phyloP scores from a whole-genome alignment of 2,329 filamentous ascomycete species.

The Pleoardoris graminearum region DNA sequence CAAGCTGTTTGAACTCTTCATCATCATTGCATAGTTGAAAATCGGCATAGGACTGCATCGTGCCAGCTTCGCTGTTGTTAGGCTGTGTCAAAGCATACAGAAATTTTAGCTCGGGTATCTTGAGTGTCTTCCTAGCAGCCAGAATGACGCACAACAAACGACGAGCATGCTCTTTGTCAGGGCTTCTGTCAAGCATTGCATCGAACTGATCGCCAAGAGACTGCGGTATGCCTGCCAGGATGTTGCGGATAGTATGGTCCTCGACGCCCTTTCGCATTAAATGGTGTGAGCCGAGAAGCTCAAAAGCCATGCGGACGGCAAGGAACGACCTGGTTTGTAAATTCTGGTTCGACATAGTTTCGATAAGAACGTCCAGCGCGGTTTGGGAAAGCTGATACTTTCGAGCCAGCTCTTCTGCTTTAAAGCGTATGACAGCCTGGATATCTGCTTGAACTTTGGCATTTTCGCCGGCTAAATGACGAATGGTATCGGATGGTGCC shows the following conservation, averaged over 20 bases:
- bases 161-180: constrained; percentile 3
- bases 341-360: constrained; percentile 1
- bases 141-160: constrained; percentile 5
- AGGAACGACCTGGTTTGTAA: constrained; percentile 1
- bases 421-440: constrained; percentile 2
- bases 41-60: background rate
- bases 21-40: background rate
- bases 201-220: constrained; percentile 6
- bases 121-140: constrained; percentile 2
- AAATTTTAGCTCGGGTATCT: constrained; percentile 2
- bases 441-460: constrained; percentile 3
- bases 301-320: constrained; percentile 5
- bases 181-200: constrained; percentile 2
- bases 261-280: background rate
- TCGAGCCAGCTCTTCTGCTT: constrained; percentile 3
- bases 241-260: background rate
- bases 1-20: constrained; percentile 2
- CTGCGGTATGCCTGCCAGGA: constrained; percentile 1
- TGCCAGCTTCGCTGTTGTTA: background rate
- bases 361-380: background rate
- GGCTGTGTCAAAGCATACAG: constrained; percentile 2
- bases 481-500: background rate
- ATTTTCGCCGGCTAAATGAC: constrained; percentile 3
- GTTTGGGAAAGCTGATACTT: background rate
- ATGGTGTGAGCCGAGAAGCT: constrained; percentile 1